These are phyloP conservation scores for Fusarium luffae DNA, from an alignment of 2,329 filamentous ascomycete species.

Conservation along the genomic window DNA sequence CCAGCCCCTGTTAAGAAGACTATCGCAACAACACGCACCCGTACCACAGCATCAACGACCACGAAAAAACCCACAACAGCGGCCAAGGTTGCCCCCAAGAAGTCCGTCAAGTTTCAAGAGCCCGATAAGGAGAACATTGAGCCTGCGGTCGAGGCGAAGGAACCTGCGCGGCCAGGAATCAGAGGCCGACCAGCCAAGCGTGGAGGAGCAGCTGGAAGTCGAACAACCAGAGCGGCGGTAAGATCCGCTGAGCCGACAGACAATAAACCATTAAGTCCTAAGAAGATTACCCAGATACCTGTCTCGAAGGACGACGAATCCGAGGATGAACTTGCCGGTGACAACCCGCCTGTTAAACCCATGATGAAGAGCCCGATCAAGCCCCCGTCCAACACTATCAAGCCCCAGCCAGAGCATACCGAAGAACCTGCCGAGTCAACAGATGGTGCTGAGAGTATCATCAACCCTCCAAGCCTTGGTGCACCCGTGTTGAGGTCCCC, in stretches of 20 bases:
- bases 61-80: constrained; percentile 50
- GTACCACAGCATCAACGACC: constrained; percentile 48
- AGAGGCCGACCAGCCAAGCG: constrained; percentile 58
- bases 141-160: constrained; percentile 55
- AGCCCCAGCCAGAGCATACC: constrained; percentile 13
- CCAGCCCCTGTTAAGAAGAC: constrained; percentile 50
- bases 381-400: constrained; percentile 48
- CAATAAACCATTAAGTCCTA: constrained; percentile 69
- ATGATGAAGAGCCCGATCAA: constrained; percentile 68
- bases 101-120: constrained; percentile 72
- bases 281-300: constrained; percentile 70
- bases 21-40: constrained; percentile 46
- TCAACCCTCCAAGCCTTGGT: constrained; percentile 52
- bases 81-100: constrained; percentile 63
- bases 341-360: constrained; percentile 62
- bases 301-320: constrained; percentile 61
- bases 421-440: constrained; percentile 42
- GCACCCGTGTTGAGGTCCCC: constrained; percentile 62
- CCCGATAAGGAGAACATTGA: constrained; percentile 72
- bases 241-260: constrained; percentile 49
- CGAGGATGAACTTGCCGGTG: constrained; percentile 69
- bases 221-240: constrained; percentile 52
- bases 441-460: constrained; percentile 46
- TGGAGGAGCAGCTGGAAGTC: constrained; percentile 45
- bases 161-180: constrained; percentile 51